phyloP scores from a whole-genome alignment of 257 asterid species.

The Capsicum rhomboideum region DNA sequence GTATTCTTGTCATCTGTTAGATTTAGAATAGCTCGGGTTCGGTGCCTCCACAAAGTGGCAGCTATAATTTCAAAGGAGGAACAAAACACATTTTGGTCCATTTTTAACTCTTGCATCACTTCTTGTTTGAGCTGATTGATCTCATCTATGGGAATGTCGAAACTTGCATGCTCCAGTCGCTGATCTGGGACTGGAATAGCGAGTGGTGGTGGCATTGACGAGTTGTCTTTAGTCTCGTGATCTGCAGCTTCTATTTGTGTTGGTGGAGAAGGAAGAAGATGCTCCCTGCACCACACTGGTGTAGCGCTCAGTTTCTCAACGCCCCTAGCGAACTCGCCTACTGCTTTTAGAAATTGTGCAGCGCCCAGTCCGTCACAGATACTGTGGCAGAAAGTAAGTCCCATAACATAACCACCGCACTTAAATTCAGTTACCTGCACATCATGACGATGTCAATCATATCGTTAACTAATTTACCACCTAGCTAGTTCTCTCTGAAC shows the following conservation, averaged over 20 bases:
- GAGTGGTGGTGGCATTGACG: slow-evolving; percentile 2
- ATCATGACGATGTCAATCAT: background rate
- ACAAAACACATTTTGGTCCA: slow-evolving; percentile 4
- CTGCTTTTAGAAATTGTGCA: slow-evolving; percentile 52
- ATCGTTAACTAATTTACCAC: background rate
- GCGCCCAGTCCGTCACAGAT: slow-evolving; percentile 53
- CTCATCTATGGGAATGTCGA: slow-evolving; percentile 24
- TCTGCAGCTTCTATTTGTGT: background rate
- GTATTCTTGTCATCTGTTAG: background rate
- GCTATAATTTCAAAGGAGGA: slow-evolving; percentile 40
- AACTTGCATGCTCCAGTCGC: slow-evolving; percentile 26
- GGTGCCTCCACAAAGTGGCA: slow-evolving; percentile 33
- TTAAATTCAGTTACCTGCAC: slow-evolving; percentile 34
- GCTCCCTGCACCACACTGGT: slow-evolving; percentile 40
- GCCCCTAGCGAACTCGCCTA: slow-evolving; percentile 44
- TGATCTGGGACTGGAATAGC: slow-evolving; percentile 14
- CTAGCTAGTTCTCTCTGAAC: background rate
- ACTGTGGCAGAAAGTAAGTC: slow-evolving; percentile 42
- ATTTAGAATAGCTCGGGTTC: slow-evolving; percentile 22
- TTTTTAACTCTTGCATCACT: background rate
- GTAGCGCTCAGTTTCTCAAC: slow-evolving; percentile 13
- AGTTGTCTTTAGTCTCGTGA: background rate
- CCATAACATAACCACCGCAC: slow-evolving; percentile 39
- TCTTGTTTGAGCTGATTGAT: slow-evolving; percentile 24
- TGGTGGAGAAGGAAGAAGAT: slow-evolving; percentile 13